Evolutionary conservation across 2,329 filamentous ascomycete genomes (phyloP), one percentile per base, ranked within the genome.

Genomic region (Colletotrichum filicis): DNA sequence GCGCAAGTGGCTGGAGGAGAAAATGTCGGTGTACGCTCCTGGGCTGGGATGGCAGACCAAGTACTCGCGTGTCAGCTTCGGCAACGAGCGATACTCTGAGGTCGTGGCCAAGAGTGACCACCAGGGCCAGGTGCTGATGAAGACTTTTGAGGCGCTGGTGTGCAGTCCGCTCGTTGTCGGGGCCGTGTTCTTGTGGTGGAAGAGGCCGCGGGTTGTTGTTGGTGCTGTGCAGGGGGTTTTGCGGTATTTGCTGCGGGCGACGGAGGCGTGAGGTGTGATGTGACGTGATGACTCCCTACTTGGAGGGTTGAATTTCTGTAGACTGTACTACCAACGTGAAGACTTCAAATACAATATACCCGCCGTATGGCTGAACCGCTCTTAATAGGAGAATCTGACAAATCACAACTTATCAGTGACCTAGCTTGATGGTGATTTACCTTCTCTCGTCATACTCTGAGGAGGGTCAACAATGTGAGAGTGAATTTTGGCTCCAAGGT

Each of bases 1-100:
- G 11, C 91, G 97, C 68, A 99, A 99, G 83, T 92, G 87, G 76
- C 85, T 98, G 16, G 97, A 99, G 80, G 97, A 99, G 84, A 90
- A 89, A 42, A 85, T 98, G 65, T 94, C 93, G 65, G 89, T 93
- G 16, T 92, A 93, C 77, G 79, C 97, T 2, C 97, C 97, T 0
- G 85, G 88, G 30, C 83, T 95, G 14, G 97, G 96, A 0, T 98
- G 96, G 92, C 91, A 93, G 79, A 99, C 97, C 2, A 95, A 98
- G 83, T 99, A 99, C 80, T 92, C 93, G 1, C 89, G 96, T 24
- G 92, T 99, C 9, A 98, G 95, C 76, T 99, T 99, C 81, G 94
- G 94, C 72, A 98, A 98, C 78, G 93, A 97, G 83, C 87, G 94
- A 24, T 99, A 99, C 82, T 94, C 93, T 0, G 92, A 97, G 74